A percentile compares a stretch with the other conserved stretches of the same genome.
phyloP scores from a whole-genome alignment of 345 rosid genomes.

The Jatropha curcas region DNA sequence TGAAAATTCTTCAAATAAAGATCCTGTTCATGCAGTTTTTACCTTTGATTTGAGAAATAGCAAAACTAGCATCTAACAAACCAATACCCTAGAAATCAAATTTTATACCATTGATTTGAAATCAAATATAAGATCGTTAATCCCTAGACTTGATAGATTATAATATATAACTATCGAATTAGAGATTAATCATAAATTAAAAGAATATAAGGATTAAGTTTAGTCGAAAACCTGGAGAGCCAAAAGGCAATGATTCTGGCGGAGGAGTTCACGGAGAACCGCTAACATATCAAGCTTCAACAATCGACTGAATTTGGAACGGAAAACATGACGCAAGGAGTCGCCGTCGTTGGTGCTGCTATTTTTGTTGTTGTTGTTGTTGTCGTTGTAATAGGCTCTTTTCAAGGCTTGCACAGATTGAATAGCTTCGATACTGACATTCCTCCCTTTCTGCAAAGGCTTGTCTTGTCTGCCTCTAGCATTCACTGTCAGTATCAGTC shows the following conservation, averaged over 20 bases:
- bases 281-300: slow-evolving; percentile 82
- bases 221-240: slow-evolving; percentile 52
- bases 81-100: too few relatives aligned
- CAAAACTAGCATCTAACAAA: too few relatives aligned
- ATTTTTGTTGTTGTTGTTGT: slow-evolving; percentile 8
- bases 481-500: background rate
- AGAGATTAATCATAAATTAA: too few relatives aligned
- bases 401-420: slow-evolving; percentile 75
- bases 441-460: slow-evolving; percentile 75
- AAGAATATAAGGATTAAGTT: too few relatives aligned
- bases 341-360: background rate
- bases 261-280: slow-evolving; percentile 74
- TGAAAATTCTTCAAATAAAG: too few relatives aligned
- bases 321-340: slow-evolving; percentile 38
- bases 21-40: too few relatives aligned
- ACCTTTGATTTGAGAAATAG: too few relatives aligned
- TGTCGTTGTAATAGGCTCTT: slow-evolving; percentile 39
- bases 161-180: too few relatives aligned
- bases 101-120: too few relatives aligned
- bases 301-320: slow-evolving; percentile 58
- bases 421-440: slow-evolving; percentile 82
- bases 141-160: too few relatives aligned
- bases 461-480: slow-evolving; percentile 24
- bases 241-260: slow-evolving; percentile 66
- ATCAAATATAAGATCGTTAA: too few relatives aligned